Conservation (phyloP, 345 rosid species). For the Fremontodendron californicum region DNA sequence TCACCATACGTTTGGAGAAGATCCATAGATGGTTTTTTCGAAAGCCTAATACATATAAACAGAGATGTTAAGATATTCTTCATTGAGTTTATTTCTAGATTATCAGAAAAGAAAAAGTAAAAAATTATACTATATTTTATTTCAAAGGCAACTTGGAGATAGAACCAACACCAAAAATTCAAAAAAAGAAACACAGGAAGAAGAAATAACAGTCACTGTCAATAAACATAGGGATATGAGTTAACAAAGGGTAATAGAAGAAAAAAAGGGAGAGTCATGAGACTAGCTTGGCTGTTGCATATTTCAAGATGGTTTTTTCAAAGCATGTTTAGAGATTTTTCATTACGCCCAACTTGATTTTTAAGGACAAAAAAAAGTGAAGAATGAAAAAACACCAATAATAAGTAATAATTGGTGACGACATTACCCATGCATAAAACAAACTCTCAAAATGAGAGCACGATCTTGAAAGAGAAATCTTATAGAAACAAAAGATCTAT, state of each 20-base stretch:
- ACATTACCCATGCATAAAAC: too few species aligned
- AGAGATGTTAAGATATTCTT: background rate
- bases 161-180: background rate
- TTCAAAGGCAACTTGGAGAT: background rate
- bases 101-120: background rate
- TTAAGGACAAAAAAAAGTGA: too few species aligned
- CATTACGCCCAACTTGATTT: too few species aligned
- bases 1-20: conserved; percentile 46
- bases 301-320: too few species aligned
- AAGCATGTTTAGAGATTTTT: too few species aligned
- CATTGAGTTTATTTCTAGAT: background rate
- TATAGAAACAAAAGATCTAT: background rate
- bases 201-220: background rate
- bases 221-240: background rate
- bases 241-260: background rate
- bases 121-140: background rate
- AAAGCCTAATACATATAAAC: background rate
- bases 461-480: background rate
- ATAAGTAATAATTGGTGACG: too few species aligned
- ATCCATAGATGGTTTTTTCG: conserved; percentile 38
- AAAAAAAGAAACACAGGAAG: background rate
- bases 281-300: background rate
- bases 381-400: too few species aligned
- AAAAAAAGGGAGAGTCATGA: background rate
- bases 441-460: background rate